Evolutionary conservation across 495 filamentous ascomycete genomes (phyloP), one percentile per base, ranked within the genome.

Genomic region (Penicillium angulare): DNA sequence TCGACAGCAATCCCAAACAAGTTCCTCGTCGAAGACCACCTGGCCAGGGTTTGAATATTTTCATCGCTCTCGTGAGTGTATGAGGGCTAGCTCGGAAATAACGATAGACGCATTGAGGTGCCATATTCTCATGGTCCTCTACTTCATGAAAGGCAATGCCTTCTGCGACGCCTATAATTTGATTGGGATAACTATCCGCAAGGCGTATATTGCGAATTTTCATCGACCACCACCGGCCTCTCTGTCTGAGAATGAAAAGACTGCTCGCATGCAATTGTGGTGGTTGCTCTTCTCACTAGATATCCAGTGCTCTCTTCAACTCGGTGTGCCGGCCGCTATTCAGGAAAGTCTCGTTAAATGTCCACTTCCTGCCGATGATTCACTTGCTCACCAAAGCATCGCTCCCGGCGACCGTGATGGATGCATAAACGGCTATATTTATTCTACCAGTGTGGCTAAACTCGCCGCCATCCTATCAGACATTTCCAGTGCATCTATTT

Each of bases 31-130:
- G 43, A 20, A 46, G 34, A 27, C 43, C 29, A 20, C 9, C 43
- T 46, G 43, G 43, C 43, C 43, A n/a, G 43, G 43, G 26, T 46
- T 46, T 21, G 43, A 46, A 46, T 46, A 46, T 26, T 46, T 46
- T 17, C 26, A 46, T 46, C 43, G 43, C 27, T 46, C 26, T 34
- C 43, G 43, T 35, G 43, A 46, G 27, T 34, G 43, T 27, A 46
- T 46, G 43, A 46, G 43, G 21, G 31, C 43, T 10, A 46, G 34
- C 29, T 20, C 43, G 20, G 26, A 46, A 9, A 7, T 46, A 16
- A 46, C 43, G 3, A 21, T 46, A 6, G 43, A 46, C 2, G 27
- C 21, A 26, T 27, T 46, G 21, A 26, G 43, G 23, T 46, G 43
- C 43, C 43, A 46, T 34, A 26, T 16, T 46, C 27, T 46, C 26